A percentile compares a stretch with the other conserved stretches of the same genome.
These are phyloP conservation scores for Trichomonas vaginalis DNA, from an alignment of 208 protist genomes.

Conservation along the genomic window DNA sequence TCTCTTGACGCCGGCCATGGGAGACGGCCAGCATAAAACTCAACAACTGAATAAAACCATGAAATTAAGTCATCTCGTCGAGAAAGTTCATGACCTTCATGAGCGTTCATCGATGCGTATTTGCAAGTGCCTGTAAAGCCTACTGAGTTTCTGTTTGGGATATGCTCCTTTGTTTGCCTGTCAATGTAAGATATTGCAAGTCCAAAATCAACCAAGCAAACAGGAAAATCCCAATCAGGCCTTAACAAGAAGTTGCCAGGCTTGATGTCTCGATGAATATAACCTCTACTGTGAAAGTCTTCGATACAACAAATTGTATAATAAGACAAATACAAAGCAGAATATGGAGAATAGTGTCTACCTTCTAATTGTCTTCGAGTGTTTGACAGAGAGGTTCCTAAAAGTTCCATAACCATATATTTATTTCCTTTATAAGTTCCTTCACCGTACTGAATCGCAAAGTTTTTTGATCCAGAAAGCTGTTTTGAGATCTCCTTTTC, in stretches of 20 bases:
- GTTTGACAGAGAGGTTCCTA: not conserved
- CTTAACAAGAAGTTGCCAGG: not conserved
- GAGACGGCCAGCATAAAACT: not conserved
- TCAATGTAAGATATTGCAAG: not conserved
- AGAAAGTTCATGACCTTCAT: not conserved
- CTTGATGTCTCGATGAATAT: not conserved
- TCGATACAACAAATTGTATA: not conserved
- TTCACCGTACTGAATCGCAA: not conserved
- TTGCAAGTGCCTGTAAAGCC: not conserved
- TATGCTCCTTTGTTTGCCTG: not conserved
- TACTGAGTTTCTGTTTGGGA: not conserved
- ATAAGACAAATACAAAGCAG: not conserved
- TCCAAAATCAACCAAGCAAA: not conserved
- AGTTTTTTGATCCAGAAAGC: not conserved
- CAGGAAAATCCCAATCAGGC: not conserved
- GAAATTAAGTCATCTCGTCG: conserved; percentile 6
- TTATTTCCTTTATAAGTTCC: too few relatives aligned
- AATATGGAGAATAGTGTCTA: not conserved
- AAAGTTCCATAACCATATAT: not conserved
- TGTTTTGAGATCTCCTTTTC: not conserved
- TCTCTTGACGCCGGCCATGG: not conserved
- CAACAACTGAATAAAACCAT: not conserved
- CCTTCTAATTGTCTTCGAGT: not conserved
- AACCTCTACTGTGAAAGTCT: not conserved
- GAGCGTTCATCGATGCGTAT: not conserved